phyloP scores from a whole-genome alignment of 2,329 filamentous ascomycete species.

The Penicillium sp. region DNA sequence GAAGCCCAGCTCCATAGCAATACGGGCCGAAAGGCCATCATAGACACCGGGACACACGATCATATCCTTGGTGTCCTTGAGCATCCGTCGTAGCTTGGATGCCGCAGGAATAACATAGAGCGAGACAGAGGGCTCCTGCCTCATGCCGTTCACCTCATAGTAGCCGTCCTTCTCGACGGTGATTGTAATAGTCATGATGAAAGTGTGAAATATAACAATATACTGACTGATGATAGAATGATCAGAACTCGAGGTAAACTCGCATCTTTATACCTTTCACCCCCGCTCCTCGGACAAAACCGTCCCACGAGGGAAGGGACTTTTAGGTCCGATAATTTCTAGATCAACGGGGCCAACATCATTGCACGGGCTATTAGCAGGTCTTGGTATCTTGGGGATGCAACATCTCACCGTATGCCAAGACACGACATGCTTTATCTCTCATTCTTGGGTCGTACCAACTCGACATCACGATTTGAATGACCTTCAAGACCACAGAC shows the following conservation, averaged over 20 bases:
- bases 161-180: conserved; percentile 35
- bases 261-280: conserved; percentile 8
- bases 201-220: not conserved
- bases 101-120: conserved; percentile 30
- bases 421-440: conserved; percentile 12
- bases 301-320: not conserved
- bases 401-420: conserved; percentile 25
- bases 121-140: conserved; percentile 29
- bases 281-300: not conserved
- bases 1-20: conserved; percentile 64
- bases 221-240: not conserved
- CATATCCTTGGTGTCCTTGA: conserved; percentile 29
- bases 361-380: conserved; percentile 4
- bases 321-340: not conserved
- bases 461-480: conserved; percentile 3
- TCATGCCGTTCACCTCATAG: conserved; percentile 32
- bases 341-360: not conserved
- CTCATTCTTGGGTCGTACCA: conserved; percentile 19
- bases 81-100: conserved; percentile 30
- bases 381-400: conserved; percentile 18
- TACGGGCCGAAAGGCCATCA: conserved; percentile 66
- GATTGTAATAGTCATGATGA: conserved; percentile 32
- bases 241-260: not conserved
- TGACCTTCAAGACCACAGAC: conserved; percentile 10
- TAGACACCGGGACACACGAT: conserved; percentile 67